phyloP scores from a whole-genome alignment of 2,329 filamentous ascomycete species.

The Penicillium paneum region DNA sequence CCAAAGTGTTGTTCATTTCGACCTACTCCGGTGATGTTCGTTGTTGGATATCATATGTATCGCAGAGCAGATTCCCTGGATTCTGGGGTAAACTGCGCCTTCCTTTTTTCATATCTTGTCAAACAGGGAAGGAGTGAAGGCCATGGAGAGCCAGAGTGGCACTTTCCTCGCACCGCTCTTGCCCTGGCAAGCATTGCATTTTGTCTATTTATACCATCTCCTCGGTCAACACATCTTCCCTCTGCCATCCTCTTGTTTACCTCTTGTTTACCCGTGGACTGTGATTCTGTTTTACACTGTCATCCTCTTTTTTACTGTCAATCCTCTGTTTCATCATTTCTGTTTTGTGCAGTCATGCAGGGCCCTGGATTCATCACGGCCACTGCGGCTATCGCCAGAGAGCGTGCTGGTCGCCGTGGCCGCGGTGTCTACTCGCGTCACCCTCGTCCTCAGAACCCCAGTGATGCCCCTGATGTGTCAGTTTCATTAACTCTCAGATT shows the following conservation, averaged over 20 bases:
- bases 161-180: background rate
- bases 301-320: background rate
- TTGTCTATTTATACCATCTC: background rate
- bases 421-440: background rate
- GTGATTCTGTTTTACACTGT: background rate
- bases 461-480: slow-evolving; percentile 21
- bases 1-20: background rate
- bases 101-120: background rate
- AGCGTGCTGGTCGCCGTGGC: slow-evolving; percentile 14
- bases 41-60: background rate
- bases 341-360: background rate
- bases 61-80: background rate
- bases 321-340: background rate
- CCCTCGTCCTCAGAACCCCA: background rate
- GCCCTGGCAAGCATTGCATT: background rate
- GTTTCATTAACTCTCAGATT: background rate
- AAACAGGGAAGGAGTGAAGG: background rate
- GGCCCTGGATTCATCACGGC: slow-evolving; percentile 1
- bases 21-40: background rate
- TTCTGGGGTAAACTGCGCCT: background rate
- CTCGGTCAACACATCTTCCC: background rate
- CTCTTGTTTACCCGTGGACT: background rate
- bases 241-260: background rate
- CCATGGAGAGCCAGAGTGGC: background rate
- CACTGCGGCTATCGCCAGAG: slow-evolving; percentile 15